Percentiles rank a stretch among this genome's conserved stretches.
Evolutionary conservation across 2,329 filamentous ascomycete species (phyloP).

Genomic region (Botryotinia calthae): DNA sequence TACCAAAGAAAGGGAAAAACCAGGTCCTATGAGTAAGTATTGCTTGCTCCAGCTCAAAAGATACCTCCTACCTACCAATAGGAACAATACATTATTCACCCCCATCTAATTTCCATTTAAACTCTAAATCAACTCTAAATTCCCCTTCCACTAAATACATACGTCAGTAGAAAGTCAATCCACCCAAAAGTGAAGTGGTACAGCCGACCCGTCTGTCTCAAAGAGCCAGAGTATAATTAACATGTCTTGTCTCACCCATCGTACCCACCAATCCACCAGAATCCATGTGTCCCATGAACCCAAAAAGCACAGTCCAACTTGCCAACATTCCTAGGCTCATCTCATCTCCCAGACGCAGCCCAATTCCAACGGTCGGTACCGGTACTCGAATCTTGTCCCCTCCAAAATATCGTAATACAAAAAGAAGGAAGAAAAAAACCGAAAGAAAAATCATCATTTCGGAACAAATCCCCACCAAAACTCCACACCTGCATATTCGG

Average conservation of each 20-base stretch:
- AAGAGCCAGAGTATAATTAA: neutral
- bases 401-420: neutral
- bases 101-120: neutral
- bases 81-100: neutral
- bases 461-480: neutral
- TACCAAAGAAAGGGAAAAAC: too few species aligned
- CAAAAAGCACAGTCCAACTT: neutral
- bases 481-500: neutral
- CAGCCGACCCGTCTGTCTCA: neutral
- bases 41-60: too few species aligned
- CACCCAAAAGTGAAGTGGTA: neutral
- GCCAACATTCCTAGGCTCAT: neutral
- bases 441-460: neutral
- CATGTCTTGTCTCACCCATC: neutral
- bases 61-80: neutral
- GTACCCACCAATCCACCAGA: neutral
- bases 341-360: neutral
- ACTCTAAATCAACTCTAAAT: neutral
- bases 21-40: too few species aligned
- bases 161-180: neutral
- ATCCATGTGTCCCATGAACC: neutral
- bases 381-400: neutral
- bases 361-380: slow-evolving; percentile 1
- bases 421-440: neutral
- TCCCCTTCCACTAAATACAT: neutral